A percentile compares a stretch with the other conserved stretches of the same genome.
phyloP scores from a whole-genome alignment of 768 basidiomycete species.

The Rubroboletus satanas region DNA sequence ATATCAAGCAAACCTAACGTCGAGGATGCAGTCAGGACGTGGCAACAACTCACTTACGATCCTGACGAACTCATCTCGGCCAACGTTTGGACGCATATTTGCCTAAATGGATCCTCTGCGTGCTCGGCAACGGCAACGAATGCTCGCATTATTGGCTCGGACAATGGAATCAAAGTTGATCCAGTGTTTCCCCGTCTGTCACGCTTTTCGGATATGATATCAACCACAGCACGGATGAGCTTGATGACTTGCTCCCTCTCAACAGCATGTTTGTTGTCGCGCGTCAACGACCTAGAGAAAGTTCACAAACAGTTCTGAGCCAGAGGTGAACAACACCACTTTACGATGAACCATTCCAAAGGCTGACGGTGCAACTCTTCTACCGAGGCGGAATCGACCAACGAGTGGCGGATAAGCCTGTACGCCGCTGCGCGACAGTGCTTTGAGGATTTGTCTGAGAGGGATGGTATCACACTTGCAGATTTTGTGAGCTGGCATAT shows the following conservation, averaged over 20 bases:
- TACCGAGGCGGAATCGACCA: conserved; percentile 73
- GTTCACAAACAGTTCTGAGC: conserved; percentile 1
- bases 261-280: conserved; percentile 75
- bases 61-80: conserved; percentile 75
- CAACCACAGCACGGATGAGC: conserved; percentile 77
- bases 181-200: conserved; percentile 39
- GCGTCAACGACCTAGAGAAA: conserved; percentile 63
- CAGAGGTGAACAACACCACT: conserved; percentile 44
- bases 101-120: conserved; percentile 82
- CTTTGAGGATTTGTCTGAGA: conserved; percentile 71
- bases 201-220: conserved; percentile 62
- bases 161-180: conserved; percentile 53
- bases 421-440: conserved; percentile 80
- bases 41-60: conserved; percentile 4
- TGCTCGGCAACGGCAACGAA: conserved; percentile 93
- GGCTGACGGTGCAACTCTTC: conserved; percentile 57
- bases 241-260: conserved; percentile 94
- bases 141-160: conserved; percentile 77
- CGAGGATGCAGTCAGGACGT: conserved; percentile 7
- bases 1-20: conserved; percentile 80
- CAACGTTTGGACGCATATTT: conserved; percentile 80
- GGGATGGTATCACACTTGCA: conserved; percentile 66
- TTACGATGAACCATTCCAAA: conserved; percentile 88
- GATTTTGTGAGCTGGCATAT: conserved; percentile 7
- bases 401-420: conserved; percentile 71